Evolutionary conservation across 176 grass and related monocot species (phyloP).

Genomic region (Oryza glaberrima): DNA sequence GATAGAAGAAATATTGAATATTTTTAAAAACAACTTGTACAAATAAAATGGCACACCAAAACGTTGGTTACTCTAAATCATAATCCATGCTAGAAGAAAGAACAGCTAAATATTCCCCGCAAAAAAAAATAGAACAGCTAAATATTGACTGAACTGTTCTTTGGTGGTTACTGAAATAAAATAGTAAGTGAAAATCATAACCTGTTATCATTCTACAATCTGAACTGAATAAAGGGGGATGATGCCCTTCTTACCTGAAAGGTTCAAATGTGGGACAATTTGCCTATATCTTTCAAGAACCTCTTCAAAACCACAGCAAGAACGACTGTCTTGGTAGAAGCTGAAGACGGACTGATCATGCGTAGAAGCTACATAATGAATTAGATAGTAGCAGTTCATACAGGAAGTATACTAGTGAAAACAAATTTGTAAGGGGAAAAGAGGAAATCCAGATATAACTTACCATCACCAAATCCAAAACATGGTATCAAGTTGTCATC

Average conservation of each 20-base stretch:
- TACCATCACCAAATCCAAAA: slow-evolving; percentile 98
- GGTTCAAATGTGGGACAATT: slow-evolving; percentile 79
- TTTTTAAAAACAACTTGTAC: slow-evolving; percentile 2
- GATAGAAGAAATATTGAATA: neutral
- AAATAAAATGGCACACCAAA: neutral
- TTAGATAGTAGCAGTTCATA: slow-evolving; percentile 15
- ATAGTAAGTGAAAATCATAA: neutral
- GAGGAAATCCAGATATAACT: slow-evolving; percentile 10
- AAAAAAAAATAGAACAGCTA: too few relatives aligned
- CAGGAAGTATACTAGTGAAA: neutral
- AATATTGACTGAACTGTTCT: neutral
- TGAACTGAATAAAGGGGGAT: neutral
- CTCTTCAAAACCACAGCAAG: slow-evolving; percentile 89
- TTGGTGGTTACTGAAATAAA: neutral
- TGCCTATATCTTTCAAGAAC: slow-evolving; percentile 78
- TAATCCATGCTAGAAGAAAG: neutral
- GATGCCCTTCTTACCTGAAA: slow-evolving; percentile 65
- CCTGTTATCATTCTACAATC: neutral
- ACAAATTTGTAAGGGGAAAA: slow-evolving; percentile 22
- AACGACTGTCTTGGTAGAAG: slow-evolving; percentile 72
- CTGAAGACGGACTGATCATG: slow-evolving; percentile 85
- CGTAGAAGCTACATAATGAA: slow-evolving; percentile 69
- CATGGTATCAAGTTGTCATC: slow-evolving; percentile 99
- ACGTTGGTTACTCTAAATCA: neutral
- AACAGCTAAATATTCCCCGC: too few relatives aligned